Conservation (phyloP, 495 filamentous ascomycete genomes). For the Penicillium bialowiezense region DNA sequence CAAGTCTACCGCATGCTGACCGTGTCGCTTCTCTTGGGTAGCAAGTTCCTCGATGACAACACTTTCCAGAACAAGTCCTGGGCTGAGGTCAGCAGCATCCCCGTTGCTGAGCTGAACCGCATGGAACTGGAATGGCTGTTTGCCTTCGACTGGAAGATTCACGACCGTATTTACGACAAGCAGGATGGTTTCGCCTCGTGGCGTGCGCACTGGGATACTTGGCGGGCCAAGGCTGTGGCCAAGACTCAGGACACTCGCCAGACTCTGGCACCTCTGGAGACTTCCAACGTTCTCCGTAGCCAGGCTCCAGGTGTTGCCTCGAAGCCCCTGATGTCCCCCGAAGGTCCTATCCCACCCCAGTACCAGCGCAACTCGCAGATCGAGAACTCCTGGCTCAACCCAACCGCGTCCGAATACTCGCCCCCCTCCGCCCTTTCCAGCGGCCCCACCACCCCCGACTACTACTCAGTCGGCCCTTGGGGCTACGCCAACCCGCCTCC, state of each 20-base stretch:
- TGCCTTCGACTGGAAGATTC: constrained; percentile 82
- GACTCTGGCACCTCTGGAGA: constrained; percentile 67
- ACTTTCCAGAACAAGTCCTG: constrained; percentile 99
- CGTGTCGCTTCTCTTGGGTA: constrained; percentile 81
- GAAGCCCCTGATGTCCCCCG: constrained; percentile 49
- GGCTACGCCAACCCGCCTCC: constrained; percentile 54
- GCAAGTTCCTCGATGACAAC: constrained; percentile 98
- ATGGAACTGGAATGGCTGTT: constrained; percentile 91
- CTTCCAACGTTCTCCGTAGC: constrained; percentile 51
- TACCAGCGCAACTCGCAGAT: constrained; percentile 48
- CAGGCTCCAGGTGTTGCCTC: constrained; percentile 37
- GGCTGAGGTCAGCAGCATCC: constrained; percentile 94
- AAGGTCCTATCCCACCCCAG: constrained; percentile 48
- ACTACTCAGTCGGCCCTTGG: constrained; percentile 53
- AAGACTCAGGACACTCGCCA: constrained; percentile 52
- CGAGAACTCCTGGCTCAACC: constrained; percentile 53
- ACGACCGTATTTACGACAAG: constrained; percentile 77
- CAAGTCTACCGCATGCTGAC: constrained; percentile 91
- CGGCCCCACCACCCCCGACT: constrained; percentile 61
- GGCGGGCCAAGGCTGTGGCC: constrained; percentile 61
- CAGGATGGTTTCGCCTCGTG: constrained; percentile 79
- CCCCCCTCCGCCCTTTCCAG: constrained; percentile 67
- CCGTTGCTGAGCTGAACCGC: constrained; percentile 80
- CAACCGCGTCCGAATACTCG: constrained; percentile 58
- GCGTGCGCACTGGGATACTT: constrained; percentile 80